Evolutionary conservation across 2,329 filamentous ascomycete species (phyloP).

Genomic region (Aspergillus pseudoviridinutans): DNA sequence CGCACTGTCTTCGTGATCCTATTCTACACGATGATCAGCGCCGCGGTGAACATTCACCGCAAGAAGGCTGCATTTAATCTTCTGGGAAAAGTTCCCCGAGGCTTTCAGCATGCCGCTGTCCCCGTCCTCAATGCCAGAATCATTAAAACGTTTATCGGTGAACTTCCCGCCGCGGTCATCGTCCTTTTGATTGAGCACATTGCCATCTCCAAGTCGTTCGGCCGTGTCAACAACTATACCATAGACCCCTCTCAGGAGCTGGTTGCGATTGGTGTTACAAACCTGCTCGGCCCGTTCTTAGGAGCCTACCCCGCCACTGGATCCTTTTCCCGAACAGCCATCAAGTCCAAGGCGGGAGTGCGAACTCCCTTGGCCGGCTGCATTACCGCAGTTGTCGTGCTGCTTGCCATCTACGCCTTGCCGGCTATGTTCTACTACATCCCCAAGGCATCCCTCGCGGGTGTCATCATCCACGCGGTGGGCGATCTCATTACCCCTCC

Average conservation of each 20-base stretch:
- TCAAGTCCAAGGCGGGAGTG: conserved; percentile 95
- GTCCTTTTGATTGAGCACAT: conserved; percentile 97
- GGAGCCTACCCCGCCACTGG: conserved; percentile 90
- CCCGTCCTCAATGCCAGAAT: conserved; percentile 65
- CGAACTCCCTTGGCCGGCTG: conserved; percentile 86
- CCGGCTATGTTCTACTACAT: conserved; percentile 93
- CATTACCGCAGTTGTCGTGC: conserved; percentile 78
- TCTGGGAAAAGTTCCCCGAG: conserved; percentile 72
- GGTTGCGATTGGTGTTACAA: conserved; percentile 87
- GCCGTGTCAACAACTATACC: conserved; percentile 89
- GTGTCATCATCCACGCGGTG: conserved; percentile 93
- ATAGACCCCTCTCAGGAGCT: conserved; percentile 96
- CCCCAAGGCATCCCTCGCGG: conserved; percentile 72
- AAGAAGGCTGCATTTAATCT: conserved; percentile 67
- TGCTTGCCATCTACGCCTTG: conserved; percentile 85
- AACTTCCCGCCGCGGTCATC: conserved; percentile 82
- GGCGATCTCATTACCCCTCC: conserved; percentile 88
- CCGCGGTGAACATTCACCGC: conserved; percentile 70
- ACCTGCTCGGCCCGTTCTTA: conserved; percentile 85
- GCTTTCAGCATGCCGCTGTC: conserved; percentile 74
- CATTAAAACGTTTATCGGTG: conserved; percentile 62
- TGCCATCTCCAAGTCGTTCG: conserved; percentile 95
- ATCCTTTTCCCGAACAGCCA: conserved; percentile 92
- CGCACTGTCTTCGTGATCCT: conserved; percentile 88
- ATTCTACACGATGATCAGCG: conserved; percentile 88